phyloP scores from a whole-genome alignment of 2,329 filamentous ascomycete species.

The Mycosphaerella sp. region DNA sequence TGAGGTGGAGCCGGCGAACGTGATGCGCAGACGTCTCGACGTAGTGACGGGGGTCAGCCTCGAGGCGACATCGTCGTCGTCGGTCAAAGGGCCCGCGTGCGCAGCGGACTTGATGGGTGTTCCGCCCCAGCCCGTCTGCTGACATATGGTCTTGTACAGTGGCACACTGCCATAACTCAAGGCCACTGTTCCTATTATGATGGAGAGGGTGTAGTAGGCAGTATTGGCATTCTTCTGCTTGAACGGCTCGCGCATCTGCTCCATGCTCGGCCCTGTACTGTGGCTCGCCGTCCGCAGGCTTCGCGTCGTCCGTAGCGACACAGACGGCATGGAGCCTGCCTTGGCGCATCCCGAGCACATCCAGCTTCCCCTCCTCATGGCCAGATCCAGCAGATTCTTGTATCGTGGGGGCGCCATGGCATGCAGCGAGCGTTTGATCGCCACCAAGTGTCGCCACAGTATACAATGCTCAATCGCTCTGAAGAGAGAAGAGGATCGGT shows the following conservation, averaged over 20 bases:
- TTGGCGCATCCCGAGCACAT: slow-evolving; percentile 21
- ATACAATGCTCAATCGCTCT: neutral
- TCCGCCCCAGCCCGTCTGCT: slow-evolving; percentile 84
- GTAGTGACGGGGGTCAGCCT: slow-evolving; percentile 75
- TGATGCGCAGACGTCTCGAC: slow-evolving; percentile 83
- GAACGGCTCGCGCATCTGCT: slow-evolving; percentile 58
- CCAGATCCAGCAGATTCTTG: slow-evolving; percentile 28
- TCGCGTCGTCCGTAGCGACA: slow-evolving; percentile 29
- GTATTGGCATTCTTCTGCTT: slow-evolving; percentile 62
- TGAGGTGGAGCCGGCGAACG: slow-evolving; percentile 91
- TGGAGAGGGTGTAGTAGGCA: slow-evolving; percentile 66
- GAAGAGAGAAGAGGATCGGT: neutral
- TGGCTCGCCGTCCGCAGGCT: slow-evolving; percentile 20
- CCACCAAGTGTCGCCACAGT: no score
- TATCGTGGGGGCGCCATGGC: slow-evolving; percentile 30
- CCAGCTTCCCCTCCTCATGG: slow-evolving; percentile 21
- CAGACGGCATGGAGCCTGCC: slow-evolving; percentile 8
- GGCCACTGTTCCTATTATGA: slow-evolving; percentile 73
- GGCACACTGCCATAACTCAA: slow-evolving; percentile 79
- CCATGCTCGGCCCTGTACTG: slow-evolving; percentile 52
- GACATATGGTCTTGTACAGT: slow-evolving; percentile 85
- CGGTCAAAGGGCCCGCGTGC: slow-evolving; percentile 67
- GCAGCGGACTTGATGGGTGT: slow-evolving; percentile 79
- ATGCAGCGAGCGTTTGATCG: neutral
- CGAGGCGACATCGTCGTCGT: slow-evolving; percentile 49